These are phyloP conservation scores for Flaveria ramosissima DNA, from an alignment of 129 eudicot species.

Conservation along the genomic window DNA sequence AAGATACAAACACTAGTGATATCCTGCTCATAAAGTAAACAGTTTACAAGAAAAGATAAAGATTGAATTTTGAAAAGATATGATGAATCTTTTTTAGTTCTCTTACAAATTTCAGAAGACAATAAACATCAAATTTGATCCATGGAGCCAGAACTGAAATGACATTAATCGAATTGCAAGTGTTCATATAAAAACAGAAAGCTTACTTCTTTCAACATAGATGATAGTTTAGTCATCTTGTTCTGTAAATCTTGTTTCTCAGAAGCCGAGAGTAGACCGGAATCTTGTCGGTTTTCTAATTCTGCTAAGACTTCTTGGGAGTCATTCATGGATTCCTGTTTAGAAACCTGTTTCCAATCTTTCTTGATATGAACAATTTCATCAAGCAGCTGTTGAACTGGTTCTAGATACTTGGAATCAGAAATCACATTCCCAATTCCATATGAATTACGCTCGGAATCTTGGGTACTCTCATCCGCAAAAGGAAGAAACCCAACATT, in stretches of 20 bases:
- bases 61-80: no score
- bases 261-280: slow-evolving; percentile 53
- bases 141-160: no score
- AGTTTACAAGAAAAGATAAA: no score
- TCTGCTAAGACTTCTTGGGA: slow-evolving; percentile 38
- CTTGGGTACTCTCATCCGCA: neutral
- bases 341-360: slow-evolving; percentile 45
- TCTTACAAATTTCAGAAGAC: neutral
- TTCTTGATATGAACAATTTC: slow-evolving; percentile 69
- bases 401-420: slow-evolving; percentile 71
- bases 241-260: slow-evolving; percentile 74
- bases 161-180: no score
- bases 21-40: no score
- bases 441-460: slow-evolving; percentile 29
- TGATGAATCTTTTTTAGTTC: no score
- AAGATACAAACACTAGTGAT: no score
- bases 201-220: slow-evolving; percentile 79
- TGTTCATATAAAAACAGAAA: neutral
- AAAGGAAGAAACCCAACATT: no score
- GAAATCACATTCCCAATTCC: slow-evolving; percentile 49
- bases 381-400: slow-evolving; percentile 75
- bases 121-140: neutral
- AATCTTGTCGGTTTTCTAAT: slow-evolving; percentile 42
- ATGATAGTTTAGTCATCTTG: slow-evolving; percentile 66
- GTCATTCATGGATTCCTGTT: slow-evolving; percentile 43